phyloP scores from a whole-genome alignment of 2,329 filamentous ascomycete genomes.

The Pestalotiopsis sp. region DNA sequence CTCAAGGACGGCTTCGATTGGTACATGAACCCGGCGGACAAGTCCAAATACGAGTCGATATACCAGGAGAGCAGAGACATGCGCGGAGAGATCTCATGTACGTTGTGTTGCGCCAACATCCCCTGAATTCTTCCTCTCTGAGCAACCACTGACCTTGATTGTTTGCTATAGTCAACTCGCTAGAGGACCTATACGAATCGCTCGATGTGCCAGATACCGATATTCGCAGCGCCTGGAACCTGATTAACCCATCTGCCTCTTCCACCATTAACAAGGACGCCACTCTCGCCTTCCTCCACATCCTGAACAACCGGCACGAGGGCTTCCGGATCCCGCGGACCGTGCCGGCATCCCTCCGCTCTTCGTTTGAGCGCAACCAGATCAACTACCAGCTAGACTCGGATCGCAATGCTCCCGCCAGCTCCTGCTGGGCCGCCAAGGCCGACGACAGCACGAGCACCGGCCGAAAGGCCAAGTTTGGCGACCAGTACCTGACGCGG shows the following conservation, averaged over 20 bases:
- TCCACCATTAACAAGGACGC: constrained; percentile 92
- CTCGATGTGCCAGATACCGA: constrained; percentile 77
- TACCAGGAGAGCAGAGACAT: constrained; percentile 90
- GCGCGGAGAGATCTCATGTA: constrained; percentile 81
- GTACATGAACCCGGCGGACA: constrained; percentile 96
- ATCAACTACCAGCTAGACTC: constrained; percentile 95
- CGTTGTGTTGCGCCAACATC: constrained; percentile 32
- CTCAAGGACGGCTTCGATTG: constrained; percentile 98
- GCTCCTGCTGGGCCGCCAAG: constrained; percentile 77
- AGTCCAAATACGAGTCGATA: constrained; percentile 94
- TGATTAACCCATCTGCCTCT: constrained; percentile 88
- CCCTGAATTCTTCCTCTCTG: background rate
- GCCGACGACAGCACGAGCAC: constrained; percentile 80
- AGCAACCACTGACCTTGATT: background rate
- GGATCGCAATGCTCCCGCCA: constrained; percentile 61
- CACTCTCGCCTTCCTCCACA: constrained; percentile 90
- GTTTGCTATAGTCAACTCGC: constrained; percentile 64
- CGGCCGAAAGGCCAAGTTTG: constrained; percentile 94
- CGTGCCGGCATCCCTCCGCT: constrained; percentile 86
- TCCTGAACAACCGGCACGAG: constrained; percentile 93
- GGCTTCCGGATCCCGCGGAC: constrained; percentile 91
- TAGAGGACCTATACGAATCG: constrained; percentile 83
- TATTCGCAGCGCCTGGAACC: constrained; percentile 91
- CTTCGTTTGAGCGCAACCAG: constrained; percentile 91
- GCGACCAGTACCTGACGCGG: constrained; percentile 92